Conservation (phyloP, 768 basidiomycete species). For the Mrakia blollopis region DNA sequence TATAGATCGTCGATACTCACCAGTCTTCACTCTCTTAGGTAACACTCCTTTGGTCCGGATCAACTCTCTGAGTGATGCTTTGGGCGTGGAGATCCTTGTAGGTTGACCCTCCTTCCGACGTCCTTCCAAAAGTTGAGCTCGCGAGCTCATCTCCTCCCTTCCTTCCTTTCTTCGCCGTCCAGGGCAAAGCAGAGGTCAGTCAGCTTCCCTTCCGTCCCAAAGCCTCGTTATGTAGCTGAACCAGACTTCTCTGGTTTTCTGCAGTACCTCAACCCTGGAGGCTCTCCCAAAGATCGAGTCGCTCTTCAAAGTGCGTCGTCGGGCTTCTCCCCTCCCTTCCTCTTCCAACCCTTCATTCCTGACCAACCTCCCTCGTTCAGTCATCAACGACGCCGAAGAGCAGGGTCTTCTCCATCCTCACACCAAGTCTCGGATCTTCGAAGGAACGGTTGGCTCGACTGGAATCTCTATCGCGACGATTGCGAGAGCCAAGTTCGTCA, state of each 20-base stretch:
- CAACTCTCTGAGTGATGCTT: constrained; percentile 79
- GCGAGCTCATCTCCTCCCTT: not conserved
- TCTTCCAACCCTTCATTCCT: not conserved
- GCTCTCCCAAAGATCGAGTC: constrained; percentile 97
- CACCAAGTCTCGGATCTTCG: constrained; percentile 88
- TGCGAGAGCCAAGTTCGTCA: constrained; percentile 68
- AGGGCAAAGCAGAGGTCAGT: constrained; percentile 84
- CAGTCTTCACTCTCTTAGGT: constrained; percentile 50
- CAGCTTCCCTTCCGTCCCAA: not conserved
- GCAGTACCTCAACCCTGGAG: constrained; percentile 93
- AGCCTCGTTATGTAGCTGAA: not conserved
- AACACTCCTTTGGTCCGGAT: constrained; percentile 92
- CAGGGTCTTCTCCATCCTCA: constrained; percentile 74
- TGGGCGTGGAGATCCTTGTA: constrained; percentile 84
- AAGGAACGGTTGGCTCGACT: constrained; percentile 90
- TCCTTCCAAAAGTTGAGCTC: constrained; percentile 8
- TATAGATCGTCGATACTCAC: too few relatives aligned
- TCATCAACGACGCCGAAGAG: constrained; percentile 89
- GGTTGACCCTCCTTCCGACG: constrained; percentile 24
- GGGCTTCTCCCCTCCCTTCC: not conserved
- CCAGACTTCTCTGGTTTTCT: not conserved
- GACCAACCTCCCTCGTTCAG: constrained; percentile 47
- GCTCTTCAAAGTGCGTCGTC: constrained; percentile 68
- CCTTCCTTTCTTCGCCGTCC: not conserved
- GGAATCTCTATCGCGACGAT: constrained; percentile 96